Percentiles rank a stretch among this genome's conserved stretches.
Conservation (phyloP, 148 eudicot genomes). For the Rhododendron mucronatum region DNA sequence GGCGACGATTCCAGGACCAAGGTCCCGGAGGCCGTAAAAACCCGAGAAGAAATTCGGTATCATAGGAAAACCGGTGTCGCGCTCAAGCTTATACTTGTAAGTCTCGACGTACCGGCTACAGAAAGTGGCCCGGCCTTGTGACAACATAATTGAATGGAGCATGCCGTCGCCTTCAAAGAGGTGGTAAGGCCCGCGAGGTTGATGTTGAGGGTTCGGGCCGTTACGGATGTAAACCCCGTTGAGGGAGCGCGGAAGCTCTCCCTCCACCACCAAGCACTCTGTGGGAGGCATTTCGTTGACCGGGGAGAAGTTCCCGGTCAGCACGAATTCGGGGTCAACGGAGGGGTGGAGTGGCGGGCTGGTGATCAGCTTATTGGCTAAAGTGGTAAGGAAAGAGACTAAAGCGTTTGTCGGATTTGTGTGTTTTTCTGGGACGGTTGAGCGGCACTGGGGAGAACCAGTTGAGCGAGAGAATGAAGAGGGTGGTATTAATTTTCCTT, state of each 20-base stretch:
- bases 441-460: too few relatives aligned
- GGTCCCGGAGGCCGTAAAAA: background rate
- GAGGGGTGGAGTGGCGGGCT: conserved; percentile 8
- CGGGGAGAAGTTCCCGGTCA: background rate
- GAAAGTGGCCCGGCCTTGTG: conserved; percentile 12
- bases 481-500: too few relatives aligned
- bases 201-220: conserved; percentile 8
- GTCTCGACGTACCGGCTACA: conserved; percentile 24
- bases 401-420: background rate
- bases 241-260: background rate
- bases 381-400: background rate
- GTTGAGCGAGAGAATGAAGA: too few relatives aligned
- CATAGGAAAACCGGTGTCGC: conserved; percentile 4
- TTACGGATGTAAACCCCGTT: conserved; percentile 2
- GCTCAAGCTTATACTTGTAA: conserved; percentile 15
- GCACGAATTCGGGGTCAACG: conserved; percentile 1
- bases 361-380: background rate
- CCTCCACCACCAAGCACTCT: background rate
- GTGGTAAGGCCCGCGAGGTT: conserved; percentile 23
- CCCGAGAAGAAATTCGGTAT: conserved; percentile 17
- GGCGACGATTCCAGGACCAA: background rate
- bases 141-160: conserved; percentile 20
- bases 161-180: conserved; percentile 28
- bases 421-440: too few relatives aligned
- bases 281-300: conserved; percentile 4